These are phyloP conservation scores for Sungouiozyma ichnusensis DNA, from an alignment of 805 yeast species.

Conservation along the genomic window DNA sequence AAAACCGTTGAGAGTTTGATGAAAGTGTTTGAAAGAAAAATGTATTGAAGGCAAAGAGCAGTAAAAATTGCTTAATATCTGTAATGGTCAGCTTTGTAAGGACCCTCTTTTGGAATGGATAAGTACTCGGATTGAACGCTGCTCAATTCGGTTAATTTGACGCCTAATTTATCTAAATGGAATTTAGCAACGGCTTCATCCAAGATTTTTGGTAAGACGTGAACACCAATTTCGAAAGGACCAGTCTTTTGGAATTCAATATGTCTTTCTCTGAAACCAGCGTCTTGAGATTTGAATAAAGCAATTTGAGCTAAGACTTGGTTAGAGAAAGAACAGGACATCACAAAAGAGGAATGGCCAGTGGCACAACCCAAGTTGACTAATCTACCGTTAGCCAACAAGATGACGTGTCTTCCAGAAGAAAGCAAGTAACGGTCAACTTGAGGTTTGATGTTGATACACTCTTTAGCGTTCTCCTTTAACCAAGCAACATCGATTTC, in stretches of 20 bases:
- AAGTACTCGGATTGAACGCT: conserved; percentile 86
- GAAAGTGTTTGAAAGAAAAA: neutral
- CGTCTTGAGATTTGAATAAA: conserved; percentile 80
- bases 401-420: conserved; percentile 86
- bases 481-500: conserved; percentile 99
- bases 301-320: conserved; percentile 99
- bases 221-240: conserved; percentile 85
- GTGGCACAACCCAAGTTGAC: conserved; percentile 99
- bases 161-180: conserved; percentile 93
- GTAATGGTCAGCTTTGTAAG: conserved; percentile 96
- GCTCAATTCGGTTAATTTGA: conserved; percentile 66
- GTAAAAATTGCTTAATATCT: conserved; percentile 58
- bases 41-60: neutral
- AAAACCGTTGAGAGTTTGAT: neutral
- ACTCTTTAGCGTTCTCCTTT: conserved; percentile 85
- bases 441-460: conserved; percentile 96
- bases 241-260: conserved; percentile 91
- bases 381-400: conserved; percentile 97
- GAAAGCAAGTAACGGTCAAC: conserved; percentile 92
- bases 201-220: conserved; percentile 92
- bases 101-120: conserved; percentile 87
- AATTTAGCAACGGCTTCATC: conserved; percentile 98
- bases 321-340: conserved; percentile 99
- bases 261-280: conserved; percentile 63
- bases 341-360: conserved; percentile 97